Evolutionary conservation across 192 early-diverging fungal species (phyloP), one percentile per base, ranked within the genome.

Genomic region (Pilobolus umbonatus): DNA sequence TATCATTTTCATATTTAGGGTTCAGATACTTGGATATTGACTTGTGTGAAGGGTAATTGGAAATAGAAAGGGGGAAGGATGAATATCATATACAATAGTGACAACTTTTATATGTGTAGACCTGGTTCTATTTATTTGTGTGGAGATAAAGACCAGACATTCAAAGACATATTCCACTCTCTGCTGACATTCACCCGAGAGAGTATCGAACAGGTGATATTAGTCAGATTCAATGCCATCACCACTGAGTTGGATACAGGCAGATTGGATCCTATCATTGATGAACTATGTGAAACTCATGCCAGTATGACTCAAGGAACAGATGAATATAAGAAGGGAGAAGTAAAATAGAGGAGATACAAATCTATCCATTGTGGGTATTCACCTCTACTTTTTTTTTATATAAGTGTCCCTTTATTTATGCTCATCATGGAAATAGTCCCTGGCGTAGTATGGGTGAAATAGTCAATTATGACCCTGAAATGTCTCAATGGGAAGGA

Each of bases 401-500:
- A 30, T 7, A 0, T 25, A 61, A n/a, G 55, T 72, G 70, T 29
- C 64, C 64, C 4, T 62, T 65, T 45, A 61, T 66, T 24, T 58
- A 67, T 25, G 45, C 38, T n/a, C 42, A 35, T 14, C 30, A 28
- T 11, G 35, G 24, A 7, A 25, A 55, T 4, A 19, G 19, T 5
- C 26, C 22, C 15, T 72, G 60, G 36, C 64, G 64, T 8, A 47
- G 47, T 17, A 32, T 72, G 30, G 61, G 65, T 25, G 55, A 66
- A 24, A 21, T 72, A 14, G 60, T 72, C 22, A 62, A 44, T n/a
- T 64, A 60, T 55, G 61, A 69, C 25, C 61, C 61, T 3, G 55
- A 60, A 2, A 69, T 64, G 61, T 26, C 67, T 10, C 56, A 58
- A 6, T 69, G 67, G 67, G 61, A 60, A 31, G 67, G 67, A 2